Conservation (phyloP, 176 grass and related monocot genomes). For the Lolium rigidum region DNA sequence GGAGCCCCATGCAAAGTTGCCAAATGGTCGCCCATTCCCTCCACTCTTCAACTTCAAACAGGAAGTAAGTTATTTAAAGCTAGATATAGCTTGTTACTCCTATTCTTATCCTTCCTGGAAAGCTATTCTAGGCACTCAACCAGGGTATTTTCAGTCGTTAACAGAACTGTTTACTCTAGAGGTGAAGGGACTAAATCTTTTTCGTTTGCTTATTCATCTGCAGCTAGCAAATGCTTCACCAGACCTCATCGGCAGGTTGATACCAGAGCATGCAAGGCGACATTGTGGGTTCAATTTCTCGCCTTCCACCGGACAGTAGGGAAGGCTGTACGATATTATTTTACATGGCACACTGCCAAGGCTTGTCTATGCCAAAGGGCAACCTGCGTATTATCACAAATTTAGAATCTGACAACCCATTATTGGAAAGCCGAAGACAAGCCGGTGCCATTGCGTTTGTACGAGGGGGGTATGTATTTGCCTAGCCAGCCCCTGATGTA, state of each 20-base stretch:
- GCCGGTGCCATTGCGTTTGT: constrained; percentile 49
- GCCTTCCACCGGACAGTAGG: constrained; percentile 45
- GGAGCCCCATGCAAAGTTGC: constrained; percentile 68
- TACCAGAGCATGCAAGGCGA: constrained; percentile 77
- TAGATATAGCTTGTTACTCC: constrained; percentile 7
- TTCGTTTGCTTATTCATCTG: constrained; percentile 34
- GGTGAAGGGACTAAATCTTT: not conserved
- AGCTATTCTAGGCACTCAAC: not conserved
- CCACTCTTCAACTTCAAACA: constrained; percentile 78
- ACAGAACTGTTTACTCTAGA: not conserved
- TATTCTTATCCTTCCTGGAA: constrained; percentile 7
- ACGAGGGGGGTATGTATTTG: constrained; percentile 33
- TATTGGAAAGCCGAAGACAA: constrained; percentile 42
- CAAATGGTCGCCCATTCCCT: constrained; percentile 78
- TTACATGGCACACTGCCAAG: constrained; percentile 10
- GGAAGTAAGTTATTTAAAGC: constrained; percentile 65
- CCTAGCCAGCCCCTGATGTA: constrained; percentile 42
- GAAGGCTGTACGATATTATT: constrained; percentile 20
- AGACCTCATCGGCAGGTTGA: constrained; percentile 81
- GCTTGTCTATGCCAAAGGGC: constrained; percentile 46
- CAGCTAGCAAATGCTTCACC: constrained; percentile 78
- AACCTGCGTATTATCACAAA: constrained; percentile 46
- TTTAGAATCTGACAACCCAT: constrained; percentile 76
- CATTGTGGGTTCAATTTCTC: constrained; percentile 65
- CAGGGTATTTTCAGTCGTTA: not conserved